Evolutionary conservation across 2,329 filamentous ascomycete genomes (phyloP), one percentile per base, ranked within the genome.

Genomic region (Colletotrichum abscissum): DNA sequence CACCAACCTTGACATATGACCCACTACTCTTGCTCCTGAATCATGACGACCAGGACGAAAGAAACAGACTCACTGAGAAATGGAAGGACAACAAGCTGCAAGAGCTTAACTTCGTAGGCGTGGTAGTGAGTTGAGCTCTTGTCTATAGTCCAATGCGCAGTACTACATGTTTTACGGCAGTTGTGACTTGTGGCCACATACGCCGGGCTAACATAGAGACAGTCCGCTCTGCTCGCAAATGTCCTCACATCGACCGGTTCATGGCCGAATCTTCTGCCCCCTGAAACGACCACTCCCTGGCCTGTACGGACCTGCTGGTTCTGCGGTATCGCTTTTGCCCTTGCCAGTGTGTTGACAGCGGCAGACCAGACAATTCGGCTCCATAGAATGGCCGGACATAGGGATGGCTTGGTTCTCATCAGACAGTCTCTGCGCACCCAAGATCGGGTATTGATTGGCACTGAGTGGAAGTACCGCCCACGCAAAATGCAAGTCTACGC

Each of bases 321-420:
- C 75, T 81, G 80, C 63, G 84, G 83, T 14, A 84, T 85, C 49
- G 80, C 89, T 12, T 84, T 90, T 30, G 82, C 87, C 1, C 80
- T 89, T 3, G 87, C 87, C 71, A 84, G 84, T n/a, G 82, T 89
- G 7, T 80, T 88, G 11, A 82, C 84, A 1, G 82, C 85, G 5
- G 81, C 83, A 3, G 81, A 84, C 69, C 84, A 85, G 72, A 83
- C 82, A 3, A 81, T 86, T 9, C 81, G 84, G 5, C 77, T 86
- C 4, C 84, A 85, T 75, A 81, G 84, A 1, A 76, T 86, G 6
- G 83, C 82, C 14, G 80, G 81, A 4, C 84, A 85, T 73, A 79
- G 80, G 8, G 81, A 85, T 72, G 82, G 82, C 0, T 75, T 80
- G 4, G 56, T 71, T 8, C 78, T 80, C 6, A 83, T 86, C 58